Evolutionary conservation across 306 rosid genomes (phyloP).

Genomic region (Glycine tomentella): DNA sequence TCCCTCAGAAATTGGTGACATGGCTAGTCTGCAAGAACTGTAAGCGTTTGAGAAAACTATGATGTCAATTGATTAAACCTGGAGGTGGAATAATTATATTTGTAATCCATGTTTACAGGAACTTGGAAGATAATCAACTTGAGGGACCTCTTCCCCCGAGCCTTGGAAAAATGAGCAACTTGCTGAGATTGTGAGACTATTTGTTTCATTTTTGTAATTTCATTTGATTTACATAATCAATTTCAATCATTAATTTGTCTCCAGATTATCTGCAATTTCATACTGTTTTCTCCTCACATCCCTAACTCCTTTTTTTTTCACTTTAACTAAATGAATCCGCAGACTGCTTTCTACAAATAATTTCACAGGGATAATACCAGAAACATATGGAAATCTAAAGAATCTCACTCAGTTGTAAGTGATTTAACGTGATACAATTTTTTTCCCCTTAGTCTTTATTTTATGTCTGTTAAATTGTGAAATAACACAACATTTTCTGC

Average conservation of each 20-base stretch:
- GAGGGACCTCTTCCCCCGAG: conserved; percentile 67
- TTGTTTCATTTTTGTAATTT: conserved; percentile 4
- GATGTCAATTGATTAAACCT: conserved; percentile 15
- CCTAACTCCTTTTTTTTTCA: not conserved
- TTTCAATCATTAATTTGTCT: conserved; percentile 7
- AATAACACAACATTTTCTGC: conserved; percentile 43
- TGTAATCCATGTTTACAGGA: conserved; percentile 52
- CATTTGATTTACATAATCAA: not conserved
- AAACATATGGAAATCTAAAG: conserved; percentile 59
- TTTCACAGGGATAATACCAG: conserved; percentile 73
- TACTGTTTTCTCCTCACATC: not conserved
- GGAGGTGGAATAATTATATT: conserved; percentile 20
- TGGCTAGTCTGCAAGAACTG: conserved; percentile 58
- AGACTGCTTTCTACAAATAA: conserved; percentile 68
- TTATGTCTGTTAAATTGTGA: conserved; percentile 13
- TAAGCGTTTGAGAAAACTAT: conserved; percentile 49
- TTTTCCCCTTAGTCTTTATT: not conserved
- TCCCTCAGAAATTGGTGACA: conserved; percentile 62
- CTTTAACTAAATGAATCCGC: conserved; percentile 36
- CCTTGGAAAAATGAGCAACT: conserved; percentile 65
- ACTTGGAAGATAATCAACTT: conserved; percentile 67
- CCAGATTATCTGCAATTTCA: conserved; percentile 16
- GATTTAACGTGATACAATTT: not conserved
- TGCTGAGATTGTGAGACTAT: conserved; percentile 60
- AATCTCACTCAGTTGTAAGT: conserved; percentile 70